A percentile compares a stretch with the other conserved stretches of the same genome.
phyloP scores from a whole-genome alignment of 176 grass and related monocot genomes.

The Cenchrus fungigraminus region DNA sequence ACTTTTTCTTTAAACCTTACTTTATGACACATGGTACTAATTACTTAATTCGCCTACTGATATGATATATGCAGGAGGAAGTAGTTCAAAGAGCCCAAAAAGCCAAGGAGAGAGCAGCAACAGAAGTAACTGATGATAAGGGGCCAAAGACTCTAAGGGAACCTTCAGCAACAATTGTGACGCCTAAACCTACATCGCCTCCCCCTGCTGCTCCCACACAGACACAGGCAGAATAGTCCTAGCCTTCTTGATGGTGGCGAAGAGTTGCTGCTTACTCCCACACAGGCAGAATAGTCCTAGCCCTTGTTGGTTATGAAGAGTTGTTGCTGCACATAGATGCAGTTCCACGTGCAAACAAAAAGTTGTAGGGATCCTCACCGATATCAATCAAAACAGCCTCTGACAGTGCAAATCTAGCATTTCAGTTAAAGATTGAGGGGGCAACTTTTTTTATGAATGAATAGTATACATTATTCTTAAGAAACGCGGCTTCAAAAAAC shows the following conservation, averaged over 20 bases:
- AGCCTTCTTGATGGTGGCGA: conserved; percentile 33
- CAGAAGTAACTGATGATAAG: conserved; percentile 61
- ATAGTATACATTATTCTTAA: conserved; percentile 3
- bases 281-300: conserved; percentile 51
- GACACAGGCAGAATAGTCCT: conserved; percentile 49
- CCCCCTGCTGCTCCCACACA: conserved; percentile 43
- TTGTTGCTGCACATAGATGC: conserved; percentile 31
- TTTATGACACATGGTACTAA: not conserved
- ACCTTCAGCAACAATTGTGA: conserved; percentile 43
- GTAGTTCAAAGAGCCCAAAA: conserved; percentile 90
- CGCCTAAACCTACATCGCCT: conserved; percentile 8
- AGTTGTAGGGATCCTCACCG: conserved; percentile 17
- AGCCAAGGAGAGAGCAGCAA: conserved; percentile 84
- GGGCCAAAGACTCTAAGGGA: conserved; percentile 41
- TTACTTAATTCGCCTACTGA: not conserved
- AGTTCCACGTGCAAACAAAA: conserved; percentile 27
- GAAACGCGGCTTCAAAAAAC: conserved; percentile 2
- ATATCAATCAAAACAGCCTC: conserved; percentile 15
- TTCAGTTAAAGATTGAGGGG: not conserved
- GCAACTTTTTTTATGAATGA: conserved; percentile 23
- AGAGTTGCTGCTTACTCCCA: conserved; percentile 49
- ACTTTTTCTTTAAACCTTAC: not conserved
- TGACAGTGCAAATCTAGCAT: conserved; percentile 21
- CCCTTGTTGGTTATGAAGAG: conserved; percentile 42
- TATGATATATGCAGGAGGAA: conserved; percentile 70